These are phyloP conservation scores for Microthlaspi erraticum DNA, from an alignment of 345 rosid species.

Conservation along the genomic window DNA sequence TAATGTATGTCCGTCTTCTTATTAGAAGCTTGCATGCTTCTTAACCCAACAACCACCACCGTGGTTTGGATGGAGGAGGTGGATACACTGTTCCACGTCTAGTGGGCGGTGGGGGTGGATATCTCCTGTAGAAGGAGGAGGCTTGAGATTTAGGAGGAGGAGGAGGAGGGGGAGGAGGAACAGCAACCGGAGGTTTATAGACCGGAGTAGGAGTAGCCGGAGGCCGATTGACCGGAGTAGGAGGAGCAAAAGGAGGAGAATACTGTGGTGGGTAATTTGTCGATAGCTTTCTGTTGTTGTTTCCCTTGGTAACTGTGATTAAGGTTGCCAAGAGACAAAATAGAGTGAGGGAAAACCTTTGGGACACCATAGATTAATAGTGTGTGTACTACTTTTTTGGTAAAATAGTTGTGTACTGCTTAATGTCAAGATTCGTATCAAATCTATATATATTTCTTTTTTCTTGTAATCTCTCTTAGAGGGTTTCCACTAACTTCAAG, in stretches of 20 bases:
- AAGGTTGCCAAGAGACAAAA: slow-evolving; percentile 20
- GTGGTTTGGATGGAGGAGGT: slow-evolving; percentile 29
- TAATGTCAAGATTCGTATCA: slow-evolving; percentile 2
- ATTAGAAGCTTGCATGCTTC: not conserved
- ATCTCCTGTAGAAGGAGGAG: slow-evolving; percentile 22
- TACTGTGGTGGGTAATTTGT: slow-evolving; percentile 1
- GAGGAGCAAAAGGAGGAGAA: slow-evolving; percentile 38
- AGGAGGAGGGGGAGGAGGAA: not conserved
- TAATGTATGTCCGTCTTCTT: not conserved
- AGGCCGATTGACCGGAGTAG: slow-evolving; percentile 11
- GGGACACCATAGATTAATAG: slow-evolving; percentile 38
- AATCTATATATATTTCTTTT: not conserved
- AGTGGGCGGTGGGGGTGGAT: slow-evolving; percentile 35
- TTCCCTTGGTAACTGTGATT: slow-evolving; percentile 31
- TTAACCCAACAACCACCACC: slow-evolving; percentile 19
- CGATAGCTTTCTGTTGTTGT: slow-evolving; percentile 34
- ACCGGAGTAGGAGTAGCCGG: slow-evolving; percentile 25
- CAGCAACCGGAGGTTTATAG: not conserved
- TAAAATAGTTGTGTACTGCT: not conserved
- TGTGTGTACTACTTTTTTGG: no score
- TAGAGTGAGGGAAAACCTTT: slow-evolving; percentile 8
- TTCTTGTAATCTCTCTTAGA: slow-evolving; percentile 5
- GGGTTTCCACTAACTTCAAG: slow-evolving; percentile 37
- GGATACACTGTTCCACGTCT: slow-evolving; percentile 1
- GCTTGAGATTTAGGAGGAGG: slow-evolving; percentile 29